A percentile compares a stretch with the other conserved stretches of the same genome.
These are phyloP conservation scores for Hypericum perforatum DNA, from an alignment of 345 rosid genomes.

Conservation along the genomic window DNA sequence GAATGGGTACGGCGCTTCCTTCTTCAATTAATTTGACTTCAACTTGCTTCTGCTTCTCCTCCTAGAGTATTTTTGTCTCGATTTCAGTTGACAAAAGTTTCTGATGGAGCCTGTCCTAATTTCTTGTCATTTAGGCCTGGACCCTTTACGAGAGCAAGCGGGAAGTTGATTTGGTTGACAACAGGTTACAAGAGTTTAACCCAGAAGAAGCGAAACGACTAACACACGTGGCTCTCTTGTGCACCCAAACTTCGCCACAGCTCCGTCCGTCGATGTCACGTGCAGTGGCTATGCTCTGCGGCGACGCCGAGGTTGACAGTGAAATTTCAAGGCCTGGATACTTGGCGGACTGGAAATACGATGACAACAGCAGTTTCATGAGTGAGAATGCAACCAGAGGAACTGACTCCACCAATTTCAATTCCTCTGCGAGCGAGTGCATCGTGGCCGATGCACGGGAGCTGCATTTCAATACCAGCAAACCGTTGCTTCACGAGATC, in stretches of 20 bases:
- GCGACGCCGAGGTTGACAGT: conserved; percentile 50
- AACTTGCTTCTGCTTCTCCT: too few relatives aligned
- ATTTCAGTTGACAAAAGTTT: too few relatives aligned
- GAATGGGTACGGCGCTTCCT: conserved; percentile 45
- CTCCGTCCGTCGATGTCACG: conserved; percentile 57
- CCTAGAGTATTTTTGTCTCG: too few relatives aligned
- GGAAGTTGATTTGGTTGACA: conserved; percentile 34
- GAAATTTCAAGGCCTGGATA: conserved; percentile 38
- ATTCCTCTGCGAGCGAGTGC: conserved; percentile 14
- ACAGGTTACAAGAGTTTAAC: conserved; percentile 23
- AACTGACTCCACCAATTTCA: conserved; percentile 4
- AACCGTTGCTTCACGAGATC: conserved; percentile 14
- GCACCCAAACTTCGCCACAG: conserved; percentile 50
- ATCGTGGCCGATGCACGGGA: neutral
- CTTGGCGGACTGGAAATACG: conserved; percentile 46
- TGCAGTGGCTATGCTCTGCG: conserved; percentile 53
- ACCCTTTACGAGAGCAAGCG: conserved; percentile 32
- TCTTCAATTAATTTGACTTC: too few relatives aligned
- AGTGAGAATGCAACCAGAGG: conserved; percentile 16
- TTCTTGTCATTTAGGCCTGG: conserved; percentile 42
- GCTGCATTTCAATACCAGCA: neutral
- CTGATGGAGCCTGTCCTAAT: neutral
- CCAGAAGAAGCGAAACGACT: conserved; percentile 38
- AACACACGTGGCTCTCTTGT: conserved; percentile 47
- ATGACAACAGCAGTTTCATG: conserved; percentile 24